Evolutionary conservation across 2,329 filamentous ascomycete genomes (phyloP), one percentile per base, ranked within the genome.

Genomic region (Fusarium coffeatum): DNA sequence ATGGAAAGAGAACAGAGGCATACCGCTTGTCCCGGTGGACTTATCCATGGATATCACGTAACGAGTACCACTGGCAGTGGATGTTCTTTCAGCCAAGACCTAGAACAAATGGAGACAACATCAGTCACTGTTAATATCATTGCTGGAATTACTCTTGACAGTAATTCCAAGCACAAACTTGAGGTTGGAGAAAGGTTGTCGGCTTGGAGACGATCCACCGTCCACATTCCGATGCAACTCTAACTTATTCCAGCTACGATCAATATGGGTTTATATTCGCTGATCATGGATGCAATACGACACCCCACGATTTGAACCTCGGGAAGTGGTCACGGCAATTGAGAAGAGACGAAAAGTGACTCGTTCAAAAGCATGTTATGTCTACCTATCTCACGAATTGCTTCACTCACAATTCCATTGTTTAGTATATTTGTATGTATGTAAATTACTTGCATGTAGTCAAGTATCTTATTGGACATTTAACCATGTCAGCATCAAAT

Each of bases 291-390:
- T 69, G 42, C 43, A 66, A 50, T 51, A 41, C 66, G 53, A 55
- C 60, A 64, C 66, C 55, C 51, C 54, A 65, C 51, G 66, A 55
- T 56, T 27, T 12, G 30, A 42, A 2, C 5, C 1, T 58, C 66
- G 66, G 66, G 66, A 69, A 23, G 12, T 23, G 30, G 30, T 25
- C n/a, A 66, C 66, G 66, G 66, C 66, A 69, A 66, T 51, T 69
- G 55, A 25, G 20, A 45, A 27, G 13, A 6, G 37, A 27, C 25
- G 25, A 25, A 25, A 27, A 27, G n/a, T 4, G 30, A 15, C 18
- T n/a, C 13, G 28, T 37, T 16, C 16, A 30, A 43, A 30, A 49
- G 37, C 12, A 40, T 16, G 9, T 8, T 5, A 28, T 27, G 7
- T 32, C n/a, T 18, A 11, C 18, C n/a, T 5, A 18, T 23, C 10